Evolutionary conservation across 768 basidiomycete species (phyloP).

Genomic region (Boletus speciosus): DNA sequence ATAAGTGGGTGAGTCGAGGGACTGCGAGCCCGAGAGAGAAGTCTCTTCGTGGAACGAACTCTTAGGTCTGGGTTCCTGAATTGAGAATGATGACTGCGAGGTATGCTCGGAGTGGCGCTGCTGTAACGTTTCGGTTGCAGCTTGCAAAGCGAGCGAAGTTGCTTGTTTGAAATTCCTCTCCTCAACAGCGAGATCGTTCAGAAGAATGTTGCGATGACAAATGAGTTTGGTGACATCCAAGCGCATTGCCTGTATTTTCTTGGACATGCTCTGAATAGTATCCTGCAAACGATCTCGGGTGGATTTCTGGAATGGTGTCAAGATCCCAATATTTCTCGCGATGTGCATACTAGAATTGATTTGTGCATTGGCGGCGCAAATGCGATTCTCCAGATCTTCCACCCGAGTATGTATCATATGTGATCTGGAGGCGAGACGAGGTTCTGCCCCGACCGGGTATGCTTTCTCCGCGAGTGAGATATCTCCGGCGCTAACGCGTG

Average conservation of each 20-base stretch:
- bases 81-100: conserved; percentile 35
- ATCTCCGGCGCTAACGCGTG: conserved; percentile 34
- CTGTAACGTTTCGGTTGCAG: conserved; percentile 65
- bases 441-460: conserved; percentile 23
- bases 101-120: conserved; percentile 34
- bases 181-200: conserved; percentile 72
- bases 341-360: conserved; percentile 69
- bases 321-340: conserved; percentile 75
- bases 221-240: conserved; percentile 68
- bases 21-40: conserved; percentile 11
- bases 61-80: conserved; percentile 24
- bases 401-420: conserved; percentile 60
- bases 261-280: conserved; percentile 60
- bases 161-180: conserved; percentile 60
- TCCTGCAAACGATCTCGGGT: conserved; percentile 73
- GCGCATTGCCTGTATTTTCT: conserved; percentile 61
- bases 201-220: conserved; percentile 76
- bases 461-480: conserved; percentile 9
- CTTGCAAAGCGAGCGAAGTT: conserved; percentile 68
- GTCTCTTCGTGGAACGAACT: conserved; percentile 12
- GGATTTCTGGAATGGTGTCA: conserved; percentile 83
- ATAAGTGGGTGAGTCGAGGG: conserved; percentile 44
- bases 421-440: conserved; percentile 43
- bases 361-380: conserved; percentile 49
- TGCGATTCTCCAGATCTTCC: conserved; percentile 56